Evolutionary conservation across 768 basidiomycete genomes (phyloP).

Genomic region (Fomitopsis pulvina): DNA sequence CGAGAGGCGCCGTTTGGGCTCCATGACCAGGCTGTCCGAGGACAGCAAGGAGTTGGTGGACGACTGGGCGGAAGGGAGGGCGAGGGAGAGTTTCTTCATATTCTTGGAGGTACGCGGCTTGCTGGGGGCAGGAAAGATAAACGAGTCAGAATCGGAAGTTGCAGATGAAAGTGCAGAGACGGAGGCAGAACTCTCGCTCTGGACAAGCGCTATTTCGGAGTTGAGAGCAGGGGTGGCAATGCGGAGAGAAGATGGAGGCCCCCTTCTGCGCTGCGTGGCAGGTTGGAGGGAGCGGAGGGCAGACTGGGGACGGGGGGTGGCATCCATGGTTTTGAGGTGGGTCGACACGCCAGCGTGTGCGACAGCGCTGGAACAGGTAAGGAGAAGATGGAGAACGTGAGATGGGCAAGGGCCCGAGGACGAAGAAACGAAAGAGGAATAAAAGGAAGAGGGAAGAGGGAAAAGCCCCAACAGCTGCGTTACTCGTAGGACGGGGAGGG

Average conservation of each 20-base stretch:
- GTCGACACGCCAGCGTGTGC: conserved; percentile 40
- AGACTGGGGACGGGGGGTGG: conserved; percentile 24
- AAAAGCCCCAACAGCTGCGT: conserved; percentile 11
- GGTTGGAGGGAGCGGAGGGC: conserved; percentile 25
- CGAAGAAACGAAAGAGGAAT: conserved; percentile 2
- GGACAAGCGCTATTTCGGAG: conserved; percentile 43
- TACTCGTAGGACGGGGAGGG: conserved; percentile 6
- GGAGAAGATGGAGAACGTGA: not conserved
- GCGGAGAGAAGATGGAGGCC: conserved; percentile 49
- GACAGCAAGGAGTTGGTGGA: conserved; percentile 45
- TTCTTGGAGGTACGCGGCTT: conserved; percentile 48
- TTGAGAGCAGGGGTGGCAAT: conserved; percentile 46
- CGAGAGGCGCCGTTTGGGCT: conserved; percentile 57
- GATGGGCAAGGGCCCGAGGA: not conserved
- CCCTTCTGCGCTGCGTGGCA: conserved; percentile 37
- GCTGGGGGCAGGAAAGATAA: conserved; percentile 34
- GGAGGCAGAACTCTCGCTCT: conserved; percentile 35
- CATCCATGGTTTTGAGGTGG: conserved; percentile 25
- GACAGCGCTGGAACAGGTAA: conserved; percentile 14
- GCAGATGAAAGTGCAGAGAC: conserved; percentile 47
- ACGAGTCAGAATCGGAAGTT: conserved; percentile 45
- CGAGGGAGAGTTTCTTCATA: conserved; percentile 72
- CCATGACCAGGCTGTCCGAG: conserved; percentile 16
- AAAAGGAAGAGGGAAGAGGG: conserved; percentile 16
- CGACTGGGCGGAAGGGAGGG: conserved; percentile 54